A percentile compares a stretch with the other conserved stretches of the same genome.
Evolutionary conservation across 768 basidiomycete genomes (phyloP).

Genomic region (Phylloporus sp.): DNA sequence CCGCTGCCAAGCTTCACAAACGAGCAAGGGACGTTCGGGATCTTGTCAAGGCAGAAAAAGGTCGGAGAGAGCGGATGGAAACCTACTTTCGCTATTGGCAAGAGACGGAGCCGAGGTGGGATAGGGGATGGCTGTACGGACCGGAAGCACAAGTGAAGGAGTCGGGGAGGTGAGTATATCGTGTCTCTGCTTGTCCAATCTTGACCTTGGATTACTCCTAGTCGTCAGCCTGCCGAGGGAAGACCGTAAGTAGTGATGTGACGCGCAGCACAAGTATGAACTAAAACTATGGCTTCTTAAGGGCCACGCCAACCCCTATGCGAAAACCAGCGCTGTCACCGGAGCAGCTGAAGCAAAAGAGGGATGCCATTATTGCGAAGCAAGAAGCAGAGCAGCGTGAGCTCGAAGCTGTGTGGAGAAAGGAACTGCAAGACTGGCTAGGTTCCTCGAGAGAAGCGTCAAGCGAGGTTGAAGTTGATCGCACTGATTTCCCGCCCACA

Average conservation of each 20-base stretch:
- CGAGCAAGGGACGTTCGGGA: constrained; percentile 22
- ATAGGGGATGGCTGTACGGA: constrained; percentile 24
- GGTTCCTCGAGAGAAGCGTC: neutral
- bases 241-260: constrained; percentile 5
- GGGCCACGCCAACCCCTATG: neutral
- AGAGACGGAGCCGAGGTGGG: constrained; percentile 21
- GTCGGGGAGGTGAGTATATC: constrained; percentile 1
- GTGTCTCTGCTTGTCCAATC: neutral
- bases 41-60: constrained; percentile 19
- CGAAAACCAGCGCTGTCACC: constrained; percentile 1
- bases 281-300: neutral
- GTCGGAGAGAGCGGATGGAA: constrained; percentile 26
- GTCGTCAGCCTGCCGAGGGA: neutral
- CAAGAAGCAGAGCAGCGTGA: constrained; percentile 13
- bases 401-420: neutral
- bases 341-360: constrained; percentile 4
- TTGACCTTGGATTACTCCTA: constrained; percentile 3
- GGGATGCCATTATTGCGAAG: constrained; percentile 8
- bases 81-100: constrained; percentile 27
- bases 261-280: neutral
- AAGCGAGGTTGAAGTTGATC: neutral
- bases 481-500: neutral
- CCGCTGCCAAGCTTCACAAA: constrained; percentile 17
- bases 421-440: neutral
- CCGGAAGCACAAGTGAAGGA: neutral